Percentiles rank a stretch among this genome's conserved stretches.
Evolutionary conservation across 441 rosid species (phyloP).

Genomic region (Arabidopsis lyrata): DNA sequence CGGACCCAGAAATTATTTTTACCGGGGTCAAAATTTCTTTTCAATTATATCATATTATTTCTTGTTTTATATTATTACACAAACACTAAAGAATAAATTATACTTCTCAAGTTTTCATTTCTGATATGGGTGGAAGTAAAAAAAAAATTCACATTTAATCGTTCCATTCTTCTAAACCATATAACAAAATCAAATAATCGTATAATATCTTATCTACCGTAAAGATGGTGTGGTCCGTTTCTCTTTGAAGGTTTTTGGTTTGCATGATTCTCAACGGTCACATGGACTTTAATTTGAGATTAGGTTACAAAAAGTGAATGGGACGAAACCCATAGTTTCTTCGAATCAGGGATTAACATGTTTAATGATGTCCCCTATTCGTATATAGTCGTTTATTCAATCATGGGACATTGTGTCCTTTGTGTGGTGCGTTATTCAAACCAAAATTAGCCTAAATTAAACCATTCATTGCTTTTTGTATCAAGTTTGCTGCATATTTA

Average conservation of each 20-base stretch:
- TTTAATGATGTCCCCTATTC: background rate
- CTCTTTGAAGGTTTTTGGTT: background rate
- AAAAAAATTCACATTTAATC: no score
- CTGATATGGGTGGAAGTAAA: background rate
- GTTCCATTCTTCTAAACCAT: constrained; percentile 10
- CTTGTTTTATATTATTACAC: no score
- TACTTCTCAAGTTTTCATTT: no score
- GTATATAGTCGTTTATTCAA: background rate
- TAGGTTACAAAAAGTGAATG: background rate
- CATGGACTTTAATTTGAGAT: background rate
- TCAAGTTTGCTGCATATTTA: background rate
- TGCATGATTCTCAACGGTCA: background rate
- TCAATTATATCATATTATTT: background rate
- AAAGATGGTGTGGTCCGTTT: constrained; percentile 9
- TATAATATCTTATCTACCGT: background rate
- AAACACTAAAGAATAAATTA: no score
- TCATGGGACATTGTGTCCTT: background rate
- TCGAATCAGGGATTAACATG: background rate
- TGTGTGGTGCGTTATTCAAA: background rate
- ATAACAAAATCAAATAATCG: background rate
- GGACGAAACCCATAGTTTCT: background rate
- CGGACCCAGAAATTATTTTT: no score
- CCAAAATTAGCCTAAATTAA: background rate
- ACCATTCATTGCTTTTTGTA: background rate
- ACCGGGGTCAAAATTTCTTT: no score